Percentiles rank a stretch among this genome's conserved stretches.
Evolutionary conservation across 2,329 filamentous ascomycete genomes (phyloP).

Genomic region (Pseudomassariella vexata): DNA sequence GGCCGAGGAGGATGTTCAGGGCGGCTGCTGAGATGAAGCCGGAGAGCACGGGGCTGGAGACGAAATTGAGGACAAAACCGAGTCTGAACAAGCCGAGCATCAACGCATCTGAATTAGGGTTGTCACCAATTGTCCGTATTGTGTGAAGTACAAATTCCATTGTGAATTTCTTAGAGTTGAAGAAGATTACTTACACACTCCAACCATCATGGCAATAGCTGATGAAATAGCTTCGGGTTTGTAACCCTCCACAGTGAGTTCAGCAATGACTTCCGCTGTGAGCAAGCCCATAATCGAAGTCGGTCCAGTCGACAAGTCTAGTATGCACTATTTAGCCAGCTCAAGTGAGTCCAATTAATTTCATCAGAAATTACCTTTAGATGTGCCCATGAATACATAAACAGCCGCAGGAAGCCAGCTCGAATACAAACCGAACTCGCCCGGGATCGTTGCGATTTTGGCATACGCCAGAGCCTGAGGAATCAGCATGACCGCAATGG

Average conservation of each 20-base stretch:
- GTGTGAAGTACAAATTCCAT: too few relatives aligned
- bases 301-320: conserved; percentile 57
- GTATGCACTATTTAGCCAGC: rapidly evolving
- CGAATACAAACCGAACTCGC: conserved; percentile 54
- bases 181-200: conserved; percentile 51
- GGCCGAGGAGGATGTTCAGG: conserved; percentile 60
- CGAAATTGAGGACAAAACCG: conserved; percentile 60
- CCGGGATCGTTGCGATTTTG: conserved; percentile 55
- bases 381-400: conserved; percentile 56
- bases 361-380: conserved; percentile 50
- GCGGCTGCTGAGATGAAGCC: conserved; percentile 63
- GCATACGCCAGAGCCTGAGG: conserved; percentile 58
- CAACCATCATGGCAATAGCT: conserved; percentile 58
- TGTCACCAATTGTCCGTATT: too few relatives aligned
- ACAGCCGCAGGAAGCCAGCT: conserved; percentile 53
- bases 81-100: conserved; percentile 59
- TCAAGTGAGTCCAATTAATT: too few relatives aligned
- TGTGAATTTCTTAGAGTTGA: too few relatives aligned
- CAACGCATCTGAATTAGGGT: too few relatives aligned
- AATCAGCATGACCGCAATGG: conserved; percentile 54
- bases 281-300: conserved; percentile 60
- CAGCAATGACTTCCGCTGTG: conserved; percentile 53
- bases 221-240: conserved; percentile 50
- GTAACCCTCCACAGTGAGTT: conserved; percentile 46
- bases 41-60: conserved; percentile 57